Base-by-base conservation (phyloP, 1,284 basidiomycete genomes). In the Neotropicomus parvogracilis region DNA sequence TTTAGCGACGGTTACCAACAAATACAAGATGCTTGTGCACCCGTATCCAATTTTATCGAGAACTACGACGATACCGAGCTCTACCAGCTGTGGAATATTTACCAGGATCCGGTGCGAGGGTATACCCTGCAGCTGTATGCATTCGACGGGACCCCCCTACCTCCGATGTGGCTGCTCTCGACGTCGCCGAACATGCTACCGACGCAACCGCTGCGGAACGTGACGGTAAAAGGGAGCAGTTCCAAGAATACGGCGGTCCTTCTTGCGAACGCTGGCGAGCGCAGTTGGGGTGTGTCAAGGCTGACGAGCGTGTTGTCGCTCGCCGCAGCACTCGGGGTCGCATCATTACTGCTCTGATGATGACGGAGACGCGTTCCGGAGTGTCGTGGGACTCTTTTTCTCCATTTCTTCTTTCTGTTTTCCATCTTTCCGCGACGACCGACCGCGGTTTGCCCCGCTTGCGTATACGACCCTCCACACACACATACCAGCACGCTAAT, bases 21-120 rank as follows among this genome's bases (percentile, higher is more conserved):
- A 71, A 79, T 95, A 40, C 91, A 97, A 73, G 86, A 94, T 58
- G 83, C 90, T 0, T 97, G 94, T 62, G 87, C 85, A 1, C 87
- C 91, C 4, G 73, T 78, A 6, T 91, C 91, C 24, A 91, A 92
- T 66, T 83, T 92, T 63, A 79, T 95, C 60, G 83, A 91, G 60
- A 70, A 75, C 49, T 95, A 91, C 77, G 86, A 90, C 71, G 61
- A 77, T 55, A 85, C 71, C 16, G 67, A 72, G 32, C 59, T 75
- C 37, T 74, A 72, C 58, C 6, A 45, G 27, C 43, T 37, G 8
- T 77, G 73, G 72, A 51, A 46, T 5, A 73, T 77, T 49, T 66
- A 64, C 50, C 63, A 66, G 52, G 74, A 77, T 33, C 40, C 60
- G 0, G 50, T 64, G 28, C 59, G 60, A 17, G 70, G 70, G 0